These are phyloP conservation scores for Anisodus tanguticus DNA, from an alignment of 257 asterid species.

Conservation along the genomic window DNA sequence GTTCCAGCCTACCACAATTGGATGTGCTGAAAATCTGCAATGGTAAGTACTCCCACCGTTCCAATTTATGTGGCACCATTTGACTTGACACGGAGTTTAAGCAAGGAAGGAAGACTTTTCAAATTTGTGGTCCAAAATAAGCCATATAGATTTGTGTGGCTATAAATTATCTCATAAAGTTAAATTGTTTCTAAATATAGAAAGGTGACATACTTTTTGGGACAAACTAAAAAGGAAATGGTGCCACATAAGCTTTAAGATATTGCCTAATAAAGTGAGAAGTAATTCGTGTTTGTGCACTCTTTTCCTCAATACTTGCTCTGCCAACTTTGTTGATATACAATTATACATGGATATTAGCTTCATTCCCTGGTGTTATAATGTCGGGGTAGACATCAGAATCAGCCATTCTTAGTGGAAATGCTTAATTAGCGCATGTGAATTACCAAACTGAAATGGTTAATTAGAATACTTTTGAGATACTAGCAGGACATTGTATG, in stretches of 20 bases:
- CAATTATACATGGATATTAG: background rate
- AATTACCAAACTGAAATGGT: slow-evolving; percentile 20
- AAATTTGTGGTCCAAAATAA: too few species aligned
- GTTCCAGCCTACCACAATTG: too few species aligned
- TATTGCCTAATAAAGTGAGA: background rate
- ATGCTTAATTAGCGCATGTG: background rate
- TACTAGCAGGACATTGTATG: background rate
- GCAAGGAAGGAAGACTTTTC: too few species aligned
- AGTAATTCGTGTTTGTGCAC: background rate
- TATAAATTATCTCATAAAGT: too few species aligned
- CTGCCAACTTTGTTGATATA: background rate
- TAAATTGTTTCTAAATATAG: background rate
- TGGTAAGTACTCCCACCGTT: background rate
- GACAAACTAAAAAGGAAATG: too few species aligned
- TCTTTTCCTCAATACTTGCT: background rate
- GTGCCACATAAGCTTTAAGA: background rate
- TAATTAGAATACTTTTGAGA: background rate
- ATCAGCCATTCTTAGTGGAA: background rate
- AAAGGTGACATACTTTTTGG: too few species aligned
- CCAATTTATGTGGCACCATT: too few species aligned
- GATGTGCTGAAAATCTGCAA: background rate
- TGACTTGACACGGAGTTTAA: too few species aligned
- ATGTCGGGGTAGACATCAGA: background rate
- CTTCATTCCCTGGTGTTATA: background rate
- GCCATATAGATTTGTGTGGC: too few species aligned